Evolutionary conservation across 2,329 filamentous ascomycete genomes (phyloP).

Genomic region (Juglanconis oblonga): DNA sequence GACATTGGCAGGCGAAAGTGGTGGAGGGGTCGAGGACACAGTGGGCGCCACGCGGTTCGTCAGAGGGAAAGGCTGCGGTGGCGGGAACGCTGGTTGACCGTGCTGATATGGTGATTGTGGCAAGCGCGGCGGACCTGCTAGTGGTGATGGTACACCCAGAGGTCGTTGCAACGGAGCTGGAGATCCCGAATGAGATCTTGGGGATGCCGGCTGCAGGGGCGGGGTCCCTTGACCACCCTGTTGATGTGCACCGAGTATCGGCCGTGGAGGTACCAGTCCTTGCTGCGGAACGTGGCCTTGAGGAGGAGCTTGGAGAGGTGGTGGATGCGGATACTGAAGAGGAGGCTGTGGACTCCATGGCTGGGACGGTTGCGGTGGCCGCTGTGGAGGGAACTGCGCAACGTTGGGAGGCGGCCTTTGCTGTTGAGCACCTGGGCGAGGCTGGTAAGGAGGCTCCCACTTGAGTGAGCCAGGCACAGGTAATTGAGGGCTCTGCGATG

Average conservation of each 20-base stretch:
- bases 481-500: constrained; percentile 23
- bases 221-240: constrained; percentile 30
- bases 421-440: constrained; percentile 21
- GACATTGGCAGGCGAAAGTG: constrained; percentile 7
- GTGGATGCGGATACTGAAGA: constrained; percentile 18
- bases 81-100: constrained; percentile 12
- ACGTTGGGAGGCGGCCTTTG: constrained; percentile 8
- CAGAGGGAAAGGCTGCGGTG: constrained; percentile 6
- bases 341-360: constrained; percentile 12
- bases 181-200: constrained; percentile 27
- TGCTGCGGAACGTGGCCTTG: constrained; percentile 6
- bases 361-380: constrained; percentile 9
- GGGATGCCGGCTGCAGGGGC: constrained; percentile 23
- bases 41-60: constrained; percentile 7
- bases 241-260: constrained; percentile 34
- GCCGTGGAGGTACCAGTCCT: constrained; percentile 15
- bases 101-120: constrained; percentile 15
- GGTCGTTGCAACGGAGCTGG: constrained; percentile 20
- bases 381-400: constrained; percentile 11
- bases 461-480: constrained; percentile 32
- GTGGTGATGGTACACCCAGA: constrained; percentile 8
- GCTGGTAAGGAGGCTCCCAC: constrained; percentile 41
- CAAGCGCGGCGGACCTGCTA: constrained; percentile 7
- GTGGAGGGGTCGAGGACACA: constrained; percentile 10
- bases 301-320: constrained; percentile 18